Evolutionary conservation across 2,329 filamentous ascomycete genomes (phyloP), one percentile per base, ranked within the genome.

Genomic region (Byssochlamys sp.): DNA sequence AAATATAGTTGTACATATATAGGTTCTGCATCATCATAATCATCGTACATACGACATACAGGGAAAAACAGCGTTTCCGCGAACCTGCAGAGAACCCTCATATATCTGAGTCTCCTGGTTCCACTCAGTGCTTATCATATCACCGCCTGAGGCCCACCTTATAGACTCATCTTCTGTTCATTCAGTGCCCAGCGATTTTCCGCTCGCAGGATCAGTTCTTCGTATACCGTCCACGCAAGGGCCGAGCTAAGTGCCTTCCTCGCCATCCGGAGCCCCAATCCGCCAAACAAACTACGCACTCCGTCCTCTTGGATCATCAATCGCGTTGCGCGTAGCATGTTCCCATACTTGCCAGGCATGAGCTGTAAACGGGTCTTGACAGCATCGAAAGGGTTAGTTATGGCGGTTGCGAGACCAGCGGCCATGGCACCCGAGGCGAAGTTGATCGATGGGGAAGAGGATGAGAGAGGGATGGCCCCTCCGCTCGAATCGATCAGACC

Each of bases 161-260:
- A 67, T 28, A 67, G 54, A 10, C 57, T 55, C 52, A 66, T 67
- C 51, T 67, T 61, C 31, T 62, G 60, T 31, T 51, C 56, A 28
- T 69, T 65, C 29, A 65, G 64, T 25, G 68, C 68, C 72, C 71
- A 74, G 31, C 67, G 65, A 53, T 65, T 75, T 71, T 86, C 84
- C 0, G 87, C 88, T 65, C 88, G 81, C 59, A 91, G 79, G 61
- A 97, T 87, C 65, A 96, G 74, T 73, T 96, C 92, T 76, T 99
- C 94, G 69, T 99, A 99, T 48, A 96, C 80, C 9, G 92, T 97
- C 94, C 94, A 99, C 6, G 92, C 92, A 64, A 97, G 79, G n/a
- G 94, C 94, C 55, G 88, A 92, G 73, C 91, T 96, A 51, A 96
- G 75, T 4, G 91, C 92, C 73, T 99, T 99, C 64, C 94, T 82